phyloP scores from a whole-genome alignment of 1,284 basidiomycete species.

The Phenoliferia sp. region DNA sequence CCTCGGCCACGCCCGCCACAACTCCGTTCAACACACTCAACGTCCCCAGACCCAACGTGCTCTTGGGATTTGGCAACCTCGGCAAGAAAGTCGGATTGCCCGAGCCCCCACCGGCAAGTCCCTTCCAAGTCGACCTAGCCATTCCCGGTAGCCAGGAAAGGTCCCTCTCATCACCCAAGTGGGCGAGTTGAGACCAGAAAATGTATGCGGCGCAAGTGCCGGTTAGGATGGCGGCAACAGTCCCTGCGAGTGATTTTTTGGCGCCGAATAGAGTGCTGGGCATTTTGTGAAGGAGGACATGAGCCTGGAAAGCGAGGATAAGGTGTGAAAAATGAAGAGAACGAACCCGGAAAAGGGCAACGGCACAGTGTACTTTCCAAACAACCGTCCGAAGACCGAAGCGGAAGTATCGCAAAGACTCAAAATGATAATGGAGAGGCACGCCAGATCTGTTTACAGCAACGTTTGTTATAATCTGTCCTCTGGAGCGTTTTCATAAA shows the following conservation, averaged over 20 bases:
- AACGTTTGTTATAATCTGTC: background rate
- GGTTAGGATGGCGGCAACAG: constrained; percentile 73
- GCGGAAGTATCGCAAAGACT: constrained; percentile 97
- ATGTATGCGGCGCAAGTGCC: constrained; percentile 66
- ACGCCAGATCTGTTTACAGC: constrained; percentile 61
- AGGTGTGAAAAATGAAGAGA: constrained; percentile 39
- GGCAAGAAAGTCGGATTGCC: constrained; percentile 20
- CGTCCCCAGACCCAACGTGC: constrained; percentile 19
- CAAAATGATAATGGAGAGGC: constrained; percentile 80
- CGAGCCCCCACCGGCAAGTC: constrained; percentile 5
- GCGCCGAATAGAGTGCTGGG: constrained; percentile 57
- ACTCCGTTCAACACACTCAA: constrained; percentile 37
- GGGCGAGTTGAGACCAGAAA: constrained; percentile 68
- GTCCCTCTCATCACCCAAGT: constrained; percentile 47
- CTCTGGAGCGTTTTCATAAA: background rate
- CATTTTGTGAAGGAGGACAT: constrained; percentile 48
- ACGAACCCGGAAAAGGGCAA: constrained; percentile 56
- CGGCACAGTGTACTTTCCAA: constrained; percentile 67
- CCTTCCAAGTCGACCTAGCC: constrained; percentile 43
- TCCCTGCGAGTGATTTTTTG: constrained; percentile 84
- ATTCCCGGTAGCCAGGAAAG: constrained; percentile 55
- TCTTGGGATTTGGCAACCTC: constrained; percentile 41
- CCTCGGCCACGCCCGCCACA: constrained; percentile 43
- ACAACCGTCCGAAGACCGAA: constrained; percentile 84
- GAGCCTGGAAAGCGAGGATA: background rate